A percentile compares a stretch with the other conserved stretches of the same genome.
Evolutionary conservation across 768 basidiomycete genomes (phyloP).

Genomic region (Gyrodon lividus): DNA sequence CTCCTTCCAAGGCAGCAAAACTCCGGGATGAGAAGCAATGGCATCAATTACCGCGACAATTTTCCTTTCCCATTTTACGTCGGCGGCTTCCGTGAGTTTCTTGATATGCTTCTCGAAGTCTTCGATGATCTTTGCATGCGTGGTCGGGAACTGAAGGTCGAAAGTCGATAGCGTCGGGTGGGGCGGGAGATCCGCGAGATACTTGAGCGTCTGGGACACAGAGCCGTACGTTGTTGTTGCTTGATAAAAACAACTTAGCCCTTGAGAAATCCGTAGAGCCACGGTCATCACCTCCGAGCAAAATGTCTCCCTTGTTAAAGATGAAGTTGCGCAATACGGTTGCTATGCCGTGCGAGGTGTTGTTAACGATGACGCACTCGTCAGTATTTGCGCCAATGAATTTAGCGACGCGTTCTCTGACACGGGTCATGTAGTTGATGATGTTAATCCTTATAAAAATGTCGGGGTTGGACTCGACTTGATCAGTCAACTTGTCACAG

Average conservation of each 20-base stretch:
- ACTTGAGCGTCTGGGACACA: slow-evolving; percentile 48
- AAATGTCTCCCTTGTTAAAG: slow-evolving; percentile 52
- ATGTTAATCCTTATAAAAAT: slow-evolving; percentile 46
- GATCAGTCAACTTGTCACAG: slow-evolving; percentile 39
- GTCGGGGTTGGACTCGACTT: slow-evolving; percentile 56
- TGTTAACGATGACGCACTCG: slow-evolving; percentile 52
- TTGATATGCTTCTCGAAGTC: slow-evolving; percentile 42
- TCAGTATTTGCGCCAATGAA: slow-evolving; percentile 51
- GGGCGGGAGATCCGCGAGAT: slow-evolving; percentile 54
- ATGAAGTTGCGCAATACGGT: slow-evolving; percentile 66
- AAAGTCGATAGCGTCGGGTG: slow-evolving; percentile 53
- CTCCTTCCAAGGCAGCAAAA: slow-evolving; percentile 67
- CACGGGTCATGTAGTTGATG: slow-evolving; percentile 34
- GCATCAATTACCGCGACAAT: slow-evolving; percentile 70
- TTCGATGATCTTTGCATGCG: slow-evolving; percentile 54
- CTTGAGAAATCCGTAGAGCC: neutral
- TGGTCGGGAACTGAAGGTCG: slow-evolving; percentile 52
- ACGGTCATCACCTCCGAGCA: slow-evolving; percentile 43
- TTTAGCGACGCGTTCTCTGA: slow-evolving; percentile 46
- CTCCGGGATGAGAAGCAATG: slow-evolving; percentile 62
- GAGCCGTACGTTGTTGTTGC: slow-evolving; percentile 60
- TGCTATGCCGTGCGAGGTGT: slow-evolving; percentile 43
- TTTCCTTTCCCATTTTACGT: slow-evolving; percentile 36
- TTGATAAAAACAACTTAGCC: slow-evolving; percentile 21
- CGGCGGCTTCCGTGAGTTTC: slow-evolving; percentile 23